phyloP scores from a whole-genome alignment of 331 rosid species.

The Cydonia oblonga region DNA sequence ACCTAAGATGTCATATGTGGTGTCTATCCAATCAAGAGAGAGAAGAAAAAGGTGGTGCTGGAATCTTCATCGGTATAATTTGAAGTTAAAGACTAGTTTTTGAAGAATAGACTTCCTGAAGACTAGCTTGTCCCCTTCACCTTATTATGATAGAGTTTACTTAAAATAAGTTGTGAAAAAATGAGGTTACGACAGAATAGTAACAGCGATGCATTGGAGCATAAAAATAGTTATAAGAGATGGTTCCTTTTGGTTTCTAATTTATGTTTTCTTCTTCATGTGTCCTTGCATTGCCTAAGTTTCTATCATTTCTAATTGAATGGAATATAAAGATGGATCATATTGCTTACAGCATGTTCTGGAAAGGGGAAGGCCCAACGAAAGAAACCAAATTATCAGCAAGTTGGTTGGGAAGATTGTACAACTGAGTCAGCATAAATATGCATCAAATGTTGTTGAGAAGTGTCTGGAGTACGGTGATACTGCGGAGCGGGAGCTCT shows the following conservation, averaged over 20 bases:
- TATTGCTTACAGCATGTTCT: constrained; percentile 40
- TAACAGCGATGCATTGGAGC: neutral
- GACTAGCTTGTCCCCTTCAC: neutral
- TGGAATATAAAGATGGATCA: constrained; percentile 3
- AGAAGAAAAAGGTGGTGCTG: neutral
- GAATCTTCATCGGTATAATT: neutral
- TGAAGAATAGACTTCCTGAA: neutral
- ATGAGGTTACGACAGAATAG: neutral
- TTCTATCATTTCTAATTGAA: neutral
- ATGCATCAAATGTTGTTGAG: constrained; percentile 49
- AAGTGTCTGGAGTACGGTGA: constrained; percentile 46
- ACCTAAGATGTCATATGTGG: neutral
- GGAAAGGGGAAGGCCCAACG: constrained; percentile 33
- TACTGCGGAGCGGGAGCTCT: constrained; percentile 28
- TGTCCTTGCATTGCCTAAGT: neutral
- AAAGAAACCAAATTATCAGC: constrained; percentile 38
- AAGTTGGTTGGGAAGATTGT: constrained; percentile 36
- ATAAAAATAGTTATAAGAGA: neutral
- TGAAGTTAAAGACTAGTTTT: neutral
- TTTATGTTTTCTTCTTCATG: neutral
- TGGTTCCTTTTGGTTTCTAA: neutral
- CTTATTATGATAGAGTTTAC: neutral
- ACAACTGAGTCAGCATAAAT: constrained; percentile 53
- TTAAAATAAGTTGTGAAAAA: neutral
- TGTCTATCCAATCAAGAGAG: neutral